Evolutionary conservation across 306 rosid species (phyloP), one percentile per base, ranked within the genome.

Genomic region (Cucurbita moschata): DNA sequence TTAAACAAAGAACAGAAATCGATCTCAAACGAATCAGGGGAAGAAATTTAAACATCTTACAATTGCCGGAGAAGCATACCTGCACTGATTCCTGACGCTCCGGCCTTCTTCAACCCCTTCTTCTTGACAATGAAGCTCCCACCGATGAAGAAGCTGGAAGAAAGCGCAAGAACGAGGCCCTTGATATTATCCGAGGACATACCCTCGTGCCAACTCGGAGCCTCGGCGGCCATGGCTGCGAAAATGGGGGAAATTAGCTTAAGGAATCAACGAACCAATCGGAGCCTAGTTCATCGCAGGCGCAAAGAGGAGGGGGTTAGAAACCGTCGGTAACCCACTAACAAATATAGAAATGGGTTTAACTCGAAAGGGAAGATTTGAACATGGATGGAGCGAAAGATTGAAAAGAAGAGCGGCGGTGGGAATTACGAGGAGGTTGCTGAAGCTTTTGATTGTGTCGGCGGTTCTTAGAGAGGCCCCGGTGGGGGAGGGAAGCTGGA

Each of bases 61-160:
- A 42, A 65, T 65, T 5, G n/a, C 10, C 5, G n/a, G 19, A 66
- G 38, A 42, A 21, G 1, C 43, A 3, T 78, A 90, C 96, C 96
- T 67, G 96, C 96, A 64, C 96, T 82, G 79, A 82, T 15, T 81
- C 96, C 96, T 42, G 88, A 79, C 2, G 94, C 88, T 35, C 90
- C 96, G 13, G 96, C 96, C 74, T 85, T 90, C 88, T 90, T 90
- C 85, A 90, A 82, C 40, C 96, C 96, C 84, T 90, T 90, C 81
- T 90, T 90, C 79, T 90, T 90, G n/a, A 90, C 92, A 74, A 90
- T 90, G 86, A 90, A 90, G 65, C 95, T 88, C 6, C 87, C 87
- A 21, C 96, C 96, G 51, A 90, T 90, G 85, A 90, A 90, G 81
- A 90, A 60, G 75, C 96, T 90, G 0, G 96, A 90, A 0, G 96